Base-by-base conservation (phyloP, 1,284 basidiomycete genomes). In the Waitea zeae region DNA sequence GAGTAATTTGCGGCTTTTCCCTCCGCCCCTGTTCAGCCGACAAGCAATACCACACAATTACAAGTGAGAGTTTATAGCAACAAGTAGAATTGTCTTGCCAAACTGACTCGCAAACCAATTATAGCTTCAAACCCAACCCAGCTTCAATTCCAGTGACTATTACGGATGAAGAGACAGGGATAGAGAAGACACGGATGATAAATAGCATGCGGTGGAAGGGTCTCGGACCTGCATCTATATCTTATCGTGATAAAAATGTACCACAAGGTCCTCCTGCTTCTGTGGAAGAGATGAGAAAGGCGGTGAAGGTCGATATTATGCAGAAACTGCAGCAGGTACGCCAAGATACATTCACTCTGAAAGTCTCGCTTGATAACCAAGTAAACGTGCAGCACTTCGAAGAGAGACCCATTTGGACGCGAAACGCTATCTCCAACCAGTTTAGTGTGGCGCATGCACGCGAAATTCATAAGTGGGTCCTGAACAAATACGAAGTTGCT, bases 391-490 rank as follows among this genome's bases (percentile, higher is more conserved):
- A 82, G 79, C 54, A 70, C 17, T 79, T 83, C 42, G 54, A 61
- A 30, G 58, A 79, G 39, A 67, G 93, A 15, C 88, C 92, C 0
- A 61, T 95, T 13, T 98, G 93, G 92, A 82, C 84, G 1, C 69
- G 90, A 11, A 62, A 70, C 36, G 82, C 83, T 0, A 58, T 97
- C 5, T 67, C 86, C 40, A 90, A 87, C 43, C 86, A 90, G 44
- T 72, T 96, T 38, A 59, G 62, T n/a, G 57, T 68, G 1, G 52
- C 61, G 0, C 83, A 89, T 43, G 59, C 67, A 7, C 63, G 76
- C 32, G 73, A 78, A 42, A 64, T 86, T 24, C 57, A 72, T 42
- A 84, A 83, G 83, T 86, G 43, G 32, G 61, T 44, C 12, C 27
- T 36, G 20, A 40, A 20, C 5, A 26, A 15, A 33, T 5, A 29